Evolutionary conservation across 2,329 filamentous ascomycete species (phyloP), one percentile per base, ranked within the genome.

Genomic region (Akanthomyces muscarius): DNA sequence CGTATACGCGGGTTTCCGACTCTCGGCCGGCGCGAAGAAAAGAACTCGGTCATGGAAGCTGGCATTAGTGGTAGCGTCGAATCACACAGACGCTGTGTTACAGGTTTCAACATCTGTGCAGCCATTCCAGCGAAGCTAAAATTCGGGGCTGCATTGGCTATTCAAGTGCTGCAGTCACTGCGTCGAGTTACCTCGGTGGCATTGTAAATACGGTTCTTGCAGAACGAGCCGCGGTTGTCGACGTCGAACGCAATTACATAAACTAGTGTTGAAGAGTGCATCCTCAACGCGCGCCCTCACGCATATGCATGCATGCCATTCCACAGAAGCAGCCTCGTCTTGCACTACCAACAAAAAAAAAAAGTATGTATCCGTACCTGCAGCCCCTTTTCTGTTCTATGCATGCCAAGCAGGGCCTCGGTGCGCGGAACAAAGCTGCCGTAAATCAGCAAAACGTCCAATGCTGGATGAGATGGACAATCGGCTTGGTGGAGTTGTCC

Each of bases 401-500:
- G 30, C 30, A 38, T 28, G 45, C 45, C 23, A 28, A 48, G 45
- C 21, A 28, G 10, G 45, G 23, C 21, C 45, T 52, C 28, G 28
- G 28, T 21, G 30, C 14, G 23, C n/a, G 5, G 28, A 28, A 11
- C 3, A 30, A 18, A 6, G 28, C 25, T 11, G 25, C 41, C 41
- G 18, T 41, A 36, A 23, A 30, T 14, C 6, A 13, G 41, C 14
- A 28, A 21, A 54, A 25, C 11, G 6, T 3, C 38, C 21, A 28
- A 2, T 58, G 10, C 38, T 33, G 50, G 16, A 14, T 13, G n/a
- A 14, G 25, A 45, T 25, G 28, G 56, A 41, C 48, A 45, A 50
- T 52, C 58, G 58, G 58, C 4, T 8, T 60, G 57, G 48, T 45
- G 48, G 58, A 61, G 58, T 53, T 61, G 58, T 36, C 41, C 53